These are phyloP conservation scores for Solanum hybrid DNA, from an alignment of 305 asterid species.

Conservation along the genomic window DNA sequence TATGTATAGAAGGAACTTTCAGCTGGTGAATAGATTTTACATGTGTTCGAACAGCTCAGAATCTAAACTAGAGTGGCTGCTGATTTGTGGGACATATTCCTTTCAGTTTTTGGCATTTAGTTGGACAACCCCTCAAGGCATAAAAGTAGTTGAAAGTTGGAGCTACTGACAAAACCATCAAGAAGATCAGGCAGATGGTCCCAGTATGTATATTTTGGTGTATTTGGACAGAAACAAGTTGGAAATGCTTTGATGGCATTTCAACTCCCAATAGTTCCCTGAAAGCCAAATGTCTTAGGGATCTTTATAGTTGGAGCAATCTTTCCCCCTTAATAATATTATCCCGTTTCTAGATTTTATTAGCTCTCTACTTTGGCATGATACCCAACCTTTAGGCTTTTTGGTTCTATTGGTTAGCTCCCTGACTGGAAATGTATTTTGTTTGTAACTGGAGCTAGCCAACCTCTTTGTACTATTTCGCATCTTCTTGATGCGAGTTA, in stretches of 20 bases:
- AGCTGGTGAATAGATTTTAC: not conserved
- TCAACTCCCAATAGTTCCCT: not conserved
- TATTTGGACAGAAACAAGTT: not conserved
- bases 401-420: not conserved
- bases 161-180: not conserved
- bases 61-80: not conserved
- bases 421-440: not conserved
- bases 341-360: not conserved
- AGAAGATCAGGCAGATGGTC: not conserved
- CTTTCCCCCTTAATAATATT: not conserved
- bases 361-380: not conserved
- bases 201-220: not conserved
- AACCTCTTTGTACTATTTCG: not conserved
- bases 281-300: not conserved
- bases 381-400: not conserved
- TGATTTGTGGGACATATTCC: not conserved
- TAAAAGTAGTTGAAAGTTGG: not conserved
- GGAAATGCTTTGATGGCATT: not conserved
- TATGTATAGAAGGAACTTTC: not conserved
- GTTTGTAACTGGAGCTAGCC: not conserved
- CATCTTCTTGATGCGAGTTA: not conserved
- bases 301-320: not conserved
- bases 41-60: not conserved
- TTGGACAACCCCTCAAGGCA: not conserved
- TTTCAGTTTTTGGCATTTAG: not conserved